Percentiles rank a stretch among this genome's conserved stretches.
Evolutionary conservation across 805 yeast genomes (phyloP).

Genomic region (Candida nanaspora): DNA sequence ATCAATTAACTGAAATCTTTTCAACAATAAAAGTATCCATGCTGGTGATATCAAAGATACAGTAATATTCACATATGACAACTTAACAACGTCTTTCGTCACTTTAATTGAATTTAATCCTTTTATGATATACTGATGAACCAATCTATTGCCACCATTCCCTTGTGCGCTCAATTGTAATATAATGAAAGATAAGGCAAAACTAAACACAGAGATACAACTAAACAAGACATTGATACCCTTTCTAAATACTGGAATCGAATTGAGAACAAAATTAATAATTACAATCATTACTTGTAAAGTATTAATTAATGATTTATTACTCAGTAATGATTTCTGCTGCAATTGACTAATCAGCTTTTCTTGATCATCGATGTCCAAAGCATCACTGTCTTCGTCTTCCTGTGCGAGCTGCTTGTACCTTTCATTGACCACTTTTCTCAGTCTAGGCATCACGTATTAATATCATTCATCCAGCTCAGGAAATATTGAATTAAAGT

Average conservation of each 20-base stretch:
- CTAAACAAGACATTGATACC: conserved; percentile 2
- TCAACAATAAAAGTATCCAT: conserved; percentile 6
- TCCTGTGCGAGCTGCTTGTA: conserved; percentile 6
- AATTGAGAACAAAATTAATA: conserved; percentile 19
- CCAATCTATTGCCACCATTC: neutral
- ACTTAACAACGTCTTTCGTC: neutral
- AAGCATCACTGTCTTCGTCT: conserved; percentile 6
- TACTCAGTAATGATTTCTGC: conserved; percentile 3
- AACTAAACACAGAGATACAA: conserved; percentile 17
- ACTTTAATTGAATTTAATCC: neutral
- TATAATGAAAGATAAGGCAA: conserved; percentile 16
- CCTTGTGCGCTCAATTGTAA: conserved; percentile 1
- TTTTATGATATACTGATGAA: neutral
- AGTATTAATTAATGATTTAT: neutral
- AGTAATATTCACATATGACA: conserved; percentile 1
- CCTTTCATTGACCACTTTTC: conserved; percentile 18
- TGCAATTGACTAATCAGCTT: conserved; percentile 10
- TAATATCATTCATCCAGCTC: no score
- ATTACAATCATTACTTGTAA: conserved; percentile 4
- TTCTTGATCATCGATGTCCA: conserved; percentile 19
- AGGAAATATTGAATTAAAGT: no score
- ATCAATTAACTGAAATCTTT: conserved; percentile 8
- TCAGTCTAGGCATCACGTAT: conserved; percentile 23
- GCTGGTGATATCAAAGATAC: conserved; percentile 6
- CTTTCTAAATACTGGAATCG: conserved; percentile 20